Evolutionary conservation across 148 eudicot species (phyloP).

Genomic region (Pouteria glomerata): DNA sequence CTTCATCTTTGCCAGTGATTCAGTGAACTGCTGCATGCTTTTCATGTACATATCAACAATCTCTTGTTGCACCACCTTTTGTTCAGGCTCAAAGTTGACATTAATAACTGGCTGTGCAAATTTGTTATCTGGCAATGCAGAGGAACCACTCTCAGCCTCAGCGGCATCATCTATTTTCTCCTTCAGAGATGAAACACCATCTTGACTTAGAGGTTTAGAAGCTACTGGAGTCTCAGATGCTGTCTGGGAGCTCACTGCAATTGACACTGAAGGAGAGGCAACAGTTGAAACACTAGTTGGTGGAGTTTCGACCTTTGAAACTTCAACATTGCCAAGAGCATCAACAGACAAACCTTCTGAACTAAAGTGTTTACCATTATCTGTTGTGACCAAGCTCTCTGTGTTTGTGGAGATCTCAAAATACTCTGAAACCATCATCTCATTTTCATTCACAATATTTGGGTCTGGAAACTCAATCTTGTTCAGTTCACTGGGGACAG

Average conservation of each 20-base stretch:
- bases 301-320: slow-evolving; percentile 8
- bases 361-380: not conserved
- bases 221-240: slow-evolving; percentile 4
- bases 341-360: slow-evolving; percentile 3
- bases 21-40: slow-evolving; percentile 36
- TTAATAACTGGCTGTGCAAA: not conserved
- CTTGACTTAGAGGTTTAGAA: slow-evolving; percentile 3
- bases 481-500: slow-evolving; percentile 10
- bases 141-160: slow-evolving; percentile 8
- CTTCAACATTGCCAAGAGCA: slow-evolving; percentile 1
- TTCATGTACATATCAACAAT: slow-evolving; percentile 32
- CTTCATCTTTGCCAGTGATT: slow-evolving; percentile 30
- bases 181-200: not conserved
- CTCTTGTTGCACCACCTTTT: slow-evolving; percentile 23
- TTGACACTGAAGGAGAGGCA: not conserved
- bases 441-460: slow-evolving; percentile 14
- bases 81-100: slow-evolving; percentile 10
- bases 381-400: not conserved
- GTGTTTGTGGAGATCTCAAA: slow-evolving; percentile 4
- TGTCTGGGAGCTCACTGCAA: not conserved
- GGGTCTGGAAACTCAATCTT: slow-evolving; percentile 23
- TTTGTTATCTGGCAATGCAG: not conserved
- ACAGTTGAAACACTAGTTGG: not conserved
- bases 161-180: slow-evolving; percentile 9
- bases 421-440: slow-evolving; percentile 29